Percentiles rank a stretch among this genome's conserved stretches.
Conservation (phyloP, 2,329 filamentous ascomycete species). For the Tolypocladium paradoxum region DNA sequence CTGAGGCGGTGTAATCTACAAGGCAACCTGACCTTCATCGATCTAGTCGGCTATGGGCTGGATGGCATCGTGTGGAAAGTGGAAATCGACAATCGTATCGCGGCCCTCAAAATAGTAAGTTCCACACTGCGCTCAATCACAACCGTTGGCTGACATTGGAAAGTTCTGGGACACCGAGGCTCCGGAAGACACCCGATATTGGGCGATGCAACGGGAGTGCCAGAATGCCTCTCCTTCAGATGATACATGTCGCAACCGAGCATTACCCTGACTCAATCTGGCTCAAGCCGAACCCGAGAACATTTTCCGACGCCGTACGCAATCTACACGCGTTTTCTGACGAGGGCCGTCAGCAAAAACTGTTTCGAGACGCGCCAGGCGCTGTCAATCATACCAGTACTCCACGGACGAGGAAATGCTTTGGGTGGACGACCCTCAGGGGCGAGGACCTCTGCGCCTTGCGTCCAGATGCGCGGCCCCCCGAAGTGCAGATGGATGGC, state of each 20-base stretch:
- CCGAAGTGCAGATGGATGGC: not conserved
- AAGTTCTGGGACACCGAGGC: constrained; percentile 1
- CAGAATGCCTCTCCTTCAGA: constrained; percentile 1
- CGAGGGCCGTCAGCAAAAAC: not conserved
- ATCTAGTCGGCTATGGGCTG: not conserved
- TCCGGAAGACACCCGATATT: not conserved
- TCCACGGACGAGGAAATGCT: not conserved
- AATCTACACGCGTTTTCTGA: constrained; percentile 1
- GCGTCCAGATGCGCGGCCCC: not conserved
- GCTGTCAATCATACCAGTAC: not conserved
- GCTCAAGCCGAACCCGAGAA: not conserved
- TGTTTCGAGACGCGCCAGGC: not conserved
- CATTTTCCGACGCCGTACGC: not conserved
- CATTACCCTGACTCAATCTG: not conserved
- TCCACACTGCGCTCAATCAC: not conserved
- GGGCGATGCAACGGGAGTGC: constrained; percentile 1
- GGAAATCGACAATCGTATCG: not conserved
- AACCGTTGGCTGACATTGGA: not conserved
- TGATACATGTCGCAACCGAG: not conserved
- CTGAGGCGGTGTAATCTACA: not conserved
- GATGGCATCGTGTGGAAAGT: not conserved
- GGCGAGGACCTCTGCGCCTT: not conserved
- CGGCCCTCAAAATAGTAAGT: not conserved
- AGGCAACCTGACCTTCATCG: not conserved
- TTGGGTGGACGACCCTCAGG: not conserved